These are phyloP conservation scores for Coniferiporia weirii DNA, from an alignment of 1,284 basidiomycete species.

Conservation along the genomic window DNA sequence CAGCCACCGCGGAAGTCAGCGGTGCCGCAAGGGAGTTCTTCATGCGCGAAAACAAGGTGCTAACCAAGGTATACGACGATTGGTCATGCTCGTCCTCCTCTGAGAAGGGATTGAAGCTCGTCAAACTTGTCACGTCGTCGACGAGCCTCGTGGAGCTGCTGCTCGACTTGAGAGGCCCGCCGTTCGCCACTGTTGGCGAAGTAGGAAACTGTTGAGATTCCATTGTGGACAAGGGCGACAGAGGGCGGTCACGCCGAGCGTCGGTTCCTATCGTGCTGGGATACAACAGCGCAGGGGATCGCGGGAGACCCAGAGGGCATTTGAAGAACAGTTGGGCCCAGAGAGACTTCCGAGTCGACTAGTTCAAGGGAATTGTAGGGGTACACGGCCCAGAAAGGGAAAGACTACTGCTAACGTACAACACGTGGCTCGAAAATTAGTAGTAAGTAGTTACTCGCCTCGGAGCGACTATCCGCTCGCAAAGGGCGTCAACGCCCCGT, in stretches of 20 bases:
- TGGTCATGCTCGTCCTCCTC: constrained; percentile 83
- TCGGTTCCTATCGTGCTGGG: neutral
- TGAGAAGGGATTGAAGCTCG: constrained; percentile 80
- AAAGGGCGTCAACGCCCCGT: constrained; percentile 1
- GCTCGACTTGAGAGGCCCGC: constrained; percentile 50
- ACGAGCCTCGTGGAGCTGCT: constrained; percentile 47
- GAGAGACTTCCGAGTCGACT: neutral
- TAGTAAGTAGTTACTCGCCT: constrained; percentile 58
- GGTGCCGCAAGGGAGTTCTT: constrained; percentile 70
- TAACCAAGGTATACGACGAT: constrained; percentile 73
- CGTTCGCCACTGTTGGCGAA: constrained; percentile 26
- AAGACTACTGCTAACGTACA: constrained; percentile 53
- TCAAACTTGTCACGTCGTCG: constrained; percentile 68
- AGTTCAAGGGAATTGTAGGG: neutral
- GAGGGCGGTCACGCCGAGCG: neutral
- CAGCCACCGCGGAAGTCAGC: constrained; percentile 43
- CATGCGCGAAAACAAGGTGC: constrained; percentile 70
- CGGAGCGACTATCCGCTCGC: constrained; percentile 56
- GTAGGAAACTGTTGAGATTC: constrained; percentile 22
- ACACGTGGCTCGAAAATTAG: constrained; percentile 83
- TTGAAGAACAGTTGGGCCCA: neutral
- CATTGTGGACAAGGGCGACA: constrained; percentile 15
- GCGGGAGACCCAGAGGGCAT: neutral
- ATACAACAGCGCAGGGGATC: neutral
- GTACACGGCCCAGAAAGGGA: neutral